Evolutionary conservation across 108 stramenopile genomes (phyloP).

Genomic region (Pseudonitzschia multiseries): DNA sequence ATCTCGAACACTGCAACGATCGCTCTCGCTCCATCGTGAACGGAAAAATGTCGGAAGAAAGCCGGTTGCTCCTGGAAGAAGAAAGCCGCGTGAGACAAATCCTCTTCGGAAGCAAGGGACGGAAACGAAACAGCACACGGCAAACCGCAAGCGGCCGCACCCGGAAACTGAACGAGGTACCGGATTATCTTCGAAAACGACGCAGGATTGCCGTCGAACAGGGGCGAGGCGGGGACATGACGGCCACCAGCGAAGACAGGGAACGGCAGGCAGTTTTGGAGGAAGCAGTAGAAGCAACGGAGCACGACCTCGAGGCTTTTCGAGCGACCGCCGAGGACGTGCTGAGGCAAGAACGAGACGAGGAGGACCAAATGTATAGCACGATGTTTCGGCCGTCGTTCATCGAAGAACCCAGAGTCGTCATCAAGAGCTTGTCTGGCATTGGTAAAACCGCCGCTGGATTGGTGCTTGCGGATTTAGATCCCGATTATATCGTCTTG

Average conservation of each 20-base stretch:
- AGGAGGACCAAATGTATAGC: conserved; percentile 26
- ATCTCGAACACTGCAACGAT: conserved; percentile 66
- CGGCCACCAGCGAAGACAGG: conserved; percentile 48
- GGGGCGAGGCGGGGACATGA: conserved; percentile 44
- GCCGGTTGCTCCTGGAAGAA: conserved; percentile 71
- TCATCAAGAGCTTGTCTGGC: conserved; percentile 62
- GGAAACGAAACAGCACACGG: conserved; percentile 23
- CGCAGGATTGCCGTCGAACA: conserved; percentile 67
- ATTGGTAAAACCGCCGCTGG: conserved; percentile 63
- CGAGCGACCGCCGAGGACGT: conserved; percentile 10
- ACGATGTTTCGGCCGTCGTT: conserved; percentile 32
- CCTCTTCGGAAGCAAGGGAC: conserved; percentile 41
- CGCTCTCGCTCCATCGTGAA: conserved; percentile 54
- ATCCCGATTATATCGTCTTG: conserved; percentile 82
- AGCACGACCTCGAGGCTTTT: conserved; percentile 39
- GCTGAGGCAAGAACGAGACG: conserved; percentile 11
- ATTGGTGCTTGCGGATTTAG: conserved; percentile 74
- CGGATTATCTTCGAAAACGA: conserved; percentile 62
- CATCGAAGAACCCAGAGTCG: conserved; percentile 46
- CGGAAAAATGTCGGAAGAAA: conserved; percentile 57
- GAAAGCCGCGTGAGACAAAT: conserved; percentile 56
- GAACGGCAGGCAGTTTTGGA: conserved; percentile 72
- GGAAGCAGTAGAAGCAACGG: conserved; percentile 70
- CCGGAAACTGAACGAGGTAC: conserved; percentile 42
- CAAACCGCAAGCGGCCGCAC: conserved; percentile 11